Percentiles rank a stretch among this genome's conserved stretches.
Conservation (phyloP, 805 yeast genomes). For the Schwanniomyces sp. region DNA sequence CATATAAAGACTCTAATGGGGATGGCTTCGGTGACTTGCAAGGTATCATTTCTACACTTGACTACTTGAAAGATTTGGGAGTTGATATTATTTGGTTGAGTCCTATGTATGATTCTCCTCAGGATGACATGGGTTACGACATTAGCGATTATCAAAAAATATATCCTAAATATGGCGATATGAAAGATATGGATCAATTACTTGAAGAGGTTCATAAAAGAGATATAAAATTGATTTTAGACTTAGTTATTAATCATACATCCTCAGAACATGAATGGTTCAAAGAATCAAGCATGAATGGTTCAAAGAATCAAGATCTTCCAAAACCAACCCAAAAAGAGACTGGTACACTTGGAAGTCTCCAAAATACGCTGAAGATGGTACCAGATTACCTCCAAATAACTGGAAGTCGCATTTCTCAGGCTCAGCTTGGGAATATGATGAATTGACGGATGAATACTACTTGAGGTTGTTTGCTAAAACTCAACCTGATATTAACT, state of each 20-base stretch:
- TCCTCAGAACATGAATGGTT: slow-evolving; percentile 59
- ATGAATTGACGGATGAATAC: slow-evolving; percentile 53
- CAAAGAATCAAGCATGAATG: slow-evolving; percentile 57
- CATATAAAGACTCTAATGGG: slow-evolving; percentile 56
- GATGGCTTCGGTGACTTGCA: slow-evolving; percentile 61
- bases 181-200: slow-evolving; percentile 51
- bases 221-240: slow-evolving; percentile 53
- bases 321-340: slow-evolving; percentile 54
- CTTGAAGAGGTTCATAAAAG: slow-evolving; percentile 47
- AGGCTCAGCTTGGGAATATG: slow-evolving; percentile 59
- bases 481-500: slow-evolving; percentile 60
- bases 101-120: slow-evolving; percentile 60
- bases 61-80: slow-evolving; percentile 50
- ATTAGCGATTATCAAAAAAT: slow-evolving; percentile 54
- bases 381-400: slow-evolving; percentile 54
- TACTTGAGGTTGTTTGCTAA: slow-evolving; percentile 53
- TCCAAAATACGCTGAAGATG: slow-evolving; percentile 44
- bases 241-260: slow-evolving; percentile 59
- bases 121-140: slow-evolving; percentile 65
- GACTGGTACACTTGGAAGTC: slow-evolving; percentile 64
- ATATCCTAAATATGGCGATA: slow-evolving; percentile 52
- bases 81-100: slow-evolving; percentile 57
- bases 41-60: slow-evolving; percentile 52
- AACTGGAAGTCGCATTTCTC: slow-evolving; percentile 56
- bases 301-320: slow-evolving; percentile 56